These are phyloP conservation scores for Fusarium sp. DNA, from an alignment of 2,329 filamentous ascomycete genomes.

Conservation along the genomic window DNA sequence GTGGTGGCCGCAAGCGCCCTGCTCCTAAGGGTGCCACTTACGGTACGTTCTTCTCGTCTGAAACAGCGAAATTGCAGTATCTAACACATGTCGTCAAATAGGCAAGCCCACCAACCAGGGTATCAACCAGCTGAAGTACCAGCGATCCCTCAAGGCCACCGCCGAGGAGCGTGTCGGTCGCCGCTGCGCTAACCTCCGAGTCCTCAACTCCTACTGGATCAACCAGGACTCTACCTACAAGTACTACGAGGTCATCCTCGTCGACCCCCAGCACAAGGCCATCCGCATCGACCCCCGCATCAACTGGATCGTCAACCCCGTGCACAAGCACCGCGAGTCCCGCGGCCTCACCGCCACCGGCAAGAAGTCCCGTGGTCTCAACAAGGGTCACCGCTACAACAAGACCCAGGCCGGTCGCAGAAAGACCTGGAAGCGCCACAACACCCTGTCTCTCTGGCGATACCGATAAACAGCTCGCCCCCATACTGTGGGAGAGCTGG, in stretches of 20 bases:
- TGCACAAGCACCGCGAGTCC: slow-evolving; percentile 99
- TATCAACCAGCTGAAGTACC: slow-evolving; percentile 99
- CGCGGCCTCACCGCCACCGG: slow-evolving; percentile 97
- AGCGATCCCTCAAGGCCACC: slow-evolving; percentile 96
- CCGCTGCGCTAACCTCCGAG: slow-evolving; percentile 98
- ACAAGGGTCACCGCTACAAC: slow-evolving; percentile 99
- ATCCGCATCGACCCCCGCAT: slow-evolving; percentile 99
- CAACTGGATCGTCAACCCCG: slow-evolving; percentile 99
- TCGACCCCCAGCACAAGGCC: slow-evolving; percentile 99
- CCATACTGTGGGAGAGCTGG: slow-evolving; percentile 12
- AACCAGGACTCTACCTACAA: slow-evolving; percentile 99
- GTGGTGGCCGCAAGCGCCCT: slow-evolving; percentile 98
- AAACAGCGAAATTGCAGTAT: background rate
- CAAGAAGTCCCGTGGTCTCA: slow-evolving; percentile 99
- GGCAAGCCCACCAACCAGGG: slow-evolving; percentile 99
- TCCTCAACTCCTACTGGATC: slow-evolving; percentile 99
- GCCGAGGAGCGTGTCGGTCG: slow-evolving; percentile 99
- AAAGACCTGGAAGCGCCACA: slow-evolving; percentile 99
- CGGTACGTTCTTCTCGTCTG: slow-evolving; percentile 71
- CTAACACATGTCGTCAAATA: slow-evolving; percentile 57
- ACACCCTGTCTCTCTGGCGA: slow-evolving; percentile 98
- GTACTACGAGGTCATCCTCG: slow-evolving; percentile 99
- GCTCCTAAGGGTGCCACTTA: slow-evolving; percentile 98
- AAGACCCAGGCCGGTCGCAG: slow-evolving; percentile 96
- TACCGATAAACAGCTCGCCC: slow-evolving; percentile 77